Evolutionary conservation across 495 filamentous ascomycete species (phyloP), one percentile per base, ranked within the genome.

Genomic region (Pseudomonodictys pantanalensis): DNA sequence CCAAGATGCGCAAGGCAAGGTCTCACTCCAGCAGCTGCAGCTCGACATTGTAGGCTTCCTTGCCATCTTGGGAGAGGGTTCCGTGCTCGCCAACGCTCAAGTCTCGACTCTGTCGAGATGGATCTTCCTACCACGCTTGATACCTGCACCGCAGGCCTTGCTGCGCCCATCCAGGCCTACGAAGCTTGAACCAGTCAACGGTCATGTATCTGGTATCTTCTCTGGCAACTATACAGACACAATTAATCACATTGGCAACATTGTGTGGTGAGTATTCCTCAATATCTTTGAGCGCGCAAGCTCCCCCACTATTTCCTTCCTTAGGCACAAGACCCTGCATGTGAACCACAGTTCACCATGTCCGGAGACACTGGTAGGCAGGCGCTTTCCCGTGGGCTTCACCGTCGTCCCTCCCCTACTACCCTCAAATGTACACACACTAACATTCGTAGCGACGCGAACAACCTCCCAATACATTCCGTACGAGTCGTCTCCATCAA

Each of bases 41-140:
- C 68, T 76, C 7, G 73, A 76, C 54, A 73, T 74, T 24, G 73
- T 76, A 43, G 73, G 72, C 33, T 74, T 76, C 53, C 69, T 76
- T n/a, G 73, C 72, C 29, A 69, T 76, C 48, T 50, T 74, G 11
- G 73, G 73, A 20, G 73, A 76, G 56, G 69, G 71, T 60, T 73
- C 71, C 17, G 65, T 76, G 11, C 45, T 67, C n/a, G 69, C 68
- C 30, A 73, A 73, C 56, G 72, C 71, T 20, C 72, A 74, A 56
- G 73, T 76, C 9, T 54, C 71, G 2, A 69, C 73, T 1, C 63
- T 76, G 2, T 76, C 73, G 8, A 62, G 49, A 48, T 66, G 71
- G 48, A 67, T 72, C 54, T 73, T 70, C 51, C 60, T 76, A 17
- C 73, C 73, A 10, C 66, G 73, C 29, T 62, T 76, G 20, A 55